Evolutionary conservation across 352 stramenopile species (phyloP).

Genomic region (Globisporangium carolinianum): DNA sequence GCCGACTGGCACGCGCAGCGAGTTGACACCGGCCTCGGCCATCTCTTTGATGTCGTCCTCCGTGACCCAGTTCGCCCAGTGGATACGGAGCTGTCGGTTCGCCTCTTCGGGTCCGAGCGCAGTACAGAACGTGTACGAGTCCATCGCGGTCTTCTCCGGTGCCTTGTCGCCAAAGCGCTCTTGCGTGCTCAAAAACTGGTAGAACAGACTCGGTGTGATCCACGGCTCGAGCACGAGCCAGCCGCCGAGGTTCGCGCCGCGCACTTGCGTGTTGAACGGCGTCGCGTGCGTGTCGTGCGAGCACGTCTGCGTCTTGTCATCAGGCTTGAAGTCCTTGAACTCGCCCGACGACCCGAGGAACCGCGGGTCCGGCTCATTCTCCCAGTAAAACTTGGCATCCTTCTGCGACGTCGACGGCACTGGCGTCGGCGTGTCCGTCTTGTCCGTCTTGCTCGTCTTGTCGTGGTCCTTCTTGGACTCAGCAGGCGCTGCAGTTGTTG

Average conservation of each 20-base stretch:
- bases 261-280: constrained; percentile 80
- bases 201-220: constrained; percentile 94
- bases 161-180: constrained; percentile 68
- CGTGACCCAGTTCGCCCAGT: constrained; percentile 94
- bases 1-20: constrained; percentile 86
- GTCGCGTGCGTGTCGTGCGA: constrained; percentile 57
- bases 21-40: constrained; percentile 66
- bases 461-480: neutral
- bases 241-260: constrained; percentile 90
- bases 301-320: constrained; percentile 62
- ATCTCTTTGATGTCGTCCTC: constrained; percentile 89
- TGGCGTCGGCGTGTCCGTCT: neutral
- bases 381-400: constrained; percentile 62
- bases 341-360: constrained; percentile 35
- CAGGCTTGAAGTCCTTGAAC: constrained; percentile 46
- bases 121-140: constrained; percentile 90
- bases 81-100: constrained; percentile 90
- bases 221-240: constrained; percentile 96
- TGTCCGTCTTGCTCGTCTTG: neutral
- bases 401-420: constrained; percentile 3
- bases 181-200: constrained; percentile 90
- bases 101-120: constrained; percentile 84
- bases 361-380: constrained; percentile 42
- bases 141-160: constrained; percentile 84
- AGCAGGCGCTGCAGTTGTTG: neutral